Base-by-base conservation (phyloP, 495 filamentous ascomycete genomes). In the Lepraria neglecta region DNA sequence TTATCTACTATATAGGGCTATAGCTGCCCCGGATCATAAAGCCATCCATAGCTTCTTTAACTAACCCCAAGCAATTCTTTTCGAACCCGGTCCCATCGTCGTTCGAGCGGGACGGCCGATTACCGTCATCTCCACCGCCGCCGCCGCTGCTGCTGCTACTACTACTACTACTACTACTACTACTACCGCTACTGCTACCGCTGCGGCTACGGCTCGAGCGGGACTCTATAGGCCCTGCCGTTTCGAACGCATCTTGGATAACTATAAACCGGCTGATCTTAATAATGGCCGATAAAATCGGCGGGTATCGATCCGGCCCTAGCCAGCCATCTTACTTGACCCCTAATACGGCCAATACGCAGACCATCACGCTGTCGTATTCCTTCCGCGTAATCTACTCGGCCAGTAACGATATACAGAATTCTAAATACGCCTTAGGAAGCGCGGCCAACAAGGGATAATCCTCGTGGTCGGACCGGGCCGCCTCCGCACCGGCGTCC, bases 1-100 rank as follows among this genome's bases (percentile, higher is more conserved):
- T 51, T 51, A 72, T 62, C 53, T 52, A 69, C 52, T 67, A 35
- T n/a, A 64, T 68, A 11, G 61, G 35, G 30, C 67, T 59, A 35
- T 58, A 35, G 30, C 46, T 27, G 40, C 28, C 28, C 14, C 3
- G 11, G 30, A 57, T 35, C 21, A 57, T 35, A 57, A 38, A 57
- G 9, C 7, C 4, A 43, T 57, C 38, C 7, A 57, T 35, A 12
- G 30, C 21, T 43, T 6, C 38, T 57, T 42, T 38, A 15, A 35
- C 54, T 57, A 57, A 15, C 27, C 15, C 50, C 4, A 54, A 54
- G 24, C 17, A 54, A 27, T 54, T 28, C 24, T 21, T 54, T 54
- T 54, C 3, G 19, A 17, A 17, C 31, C 24, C 6, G 15, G 9
- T 24, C n/a, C n/a, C n/a, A n/a, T n/a, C n/a, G n/a, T n/a, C n/a